Evolutionary conservation across 2,329 filamentous ascomycete species (phyloP).

Genomic region (Akanthomyces uredinophilus): DNA sequence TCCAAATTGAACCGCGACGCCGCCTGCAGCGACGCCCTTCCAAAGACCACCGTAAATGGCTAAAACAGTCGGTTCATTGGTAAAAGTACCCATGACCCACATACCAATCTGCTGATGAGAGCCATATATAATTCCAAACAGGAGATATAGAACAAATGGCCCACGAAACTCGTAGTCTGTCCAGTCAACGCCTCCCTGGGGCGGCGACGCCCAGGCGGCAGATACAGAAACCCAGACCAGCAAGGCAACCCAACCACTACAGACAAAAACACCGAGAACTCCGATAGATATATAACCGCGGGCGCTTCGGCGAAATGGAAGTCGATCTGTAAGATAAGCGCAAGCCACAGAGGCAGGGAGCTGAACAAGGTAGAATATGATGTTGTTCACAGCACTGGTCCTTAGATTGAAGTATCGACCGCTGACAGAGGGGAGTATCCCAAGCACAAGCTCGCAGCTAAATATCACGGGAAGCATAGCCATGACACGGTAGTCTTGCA

Average conservation of each 20-base stretch:
- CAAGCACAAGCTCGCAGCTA: constrained; percentile 16
- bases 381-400: constrained; percentile 17
- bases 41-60: constrained; percentile 16
- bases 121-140: constrained; percentile 16
- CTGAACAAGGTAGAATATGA: constrained; percentile 17
- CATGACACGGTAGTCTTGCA: constrained; percentile 15
- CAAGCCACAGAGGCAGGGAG: constrained; percentile 16
- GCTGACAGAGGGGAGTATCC: constrained; percentile 15
- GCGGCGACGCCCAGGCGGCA: constrained; percentile 7
- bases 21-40: constrained; percentile 15
- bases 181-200: constrained; percentile 16
- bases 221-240: constrained; percentile 12
- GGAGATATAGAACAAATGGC: constrained; percentile 16
- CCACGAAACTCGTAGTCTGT: constrained; percentile 14
- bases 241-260: constrained; percentile 5
- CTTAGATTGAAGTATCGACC: constrained; percentile 19
- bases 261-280: constrained; percentile 13
- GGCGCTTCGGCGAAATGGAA: neutral
- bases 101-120: constrained; percentile 16
- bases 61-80: constrained; percentile 17
- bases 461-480: constrained; percentile 19
- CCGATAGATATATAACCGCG: constrained; percentile 13
- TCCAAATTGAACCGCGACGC: constrained; percentile 8
- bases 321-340: constrained; percentile 14
- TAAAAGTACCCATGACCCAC: constrained; percentile 18